phyloP scores from a whole-genome alignment of 345 rosid species.

The Erodium maritimum region DNA sequence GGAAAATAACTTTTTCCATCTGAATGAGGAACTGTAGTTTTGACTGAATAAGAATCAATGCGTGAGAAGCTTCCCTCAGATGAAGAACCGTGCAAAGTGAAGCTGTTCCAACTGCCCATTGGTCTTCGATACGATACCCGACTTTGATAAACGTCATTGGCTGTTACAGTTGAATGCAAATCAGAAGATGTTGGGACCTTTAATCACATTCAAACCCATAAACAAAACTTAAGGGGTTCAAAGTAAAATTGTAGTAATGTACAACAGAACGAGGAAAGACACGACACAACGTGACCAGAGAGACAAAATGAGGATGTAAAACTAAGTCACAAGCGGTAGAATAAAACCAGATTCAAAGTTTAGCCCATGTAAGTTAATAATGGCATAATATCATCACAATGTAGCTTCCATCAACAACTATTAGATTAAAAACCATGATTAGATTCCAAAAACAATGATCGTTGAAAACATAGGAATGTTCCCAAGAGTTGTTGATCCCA shows the following conservation, averaged over 20 bases:
- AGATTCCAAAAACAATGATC: neutral
- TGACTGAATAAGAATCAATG: conserved; percentile 6
- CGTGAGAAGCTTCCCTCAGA: conserved; percentile 4
- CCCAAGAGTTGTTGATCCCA: neutral
- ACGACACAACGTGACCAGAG: too few species aligned
- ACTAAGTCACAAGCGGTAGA: neutral
- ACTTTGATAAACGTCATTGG: conserved; percentile 6
- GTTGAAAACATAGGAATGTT: neutral
- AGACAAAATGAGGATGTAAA: too few species aligned
- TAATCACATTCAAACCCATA: too few species aligned
- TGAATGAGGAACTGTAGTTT: conserved; percentile 4
- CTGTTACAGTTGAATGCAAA: conserved; percentile 5
- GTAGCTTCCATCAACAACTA: neutral
- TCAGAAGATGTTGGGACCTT: conserved; percentile 1
- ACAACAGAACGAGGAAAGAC: too few species aligned
- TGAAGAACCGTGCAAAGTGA: conserved; percentile 10
- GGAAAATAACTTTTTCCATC: conserved; percentile 4
- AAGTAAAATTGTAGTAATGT: too few species aligned
- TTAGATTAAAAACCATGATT: neutral
- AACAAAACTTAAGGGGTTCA: too few species aligned
- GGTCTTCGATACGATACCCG: conserved; percentile 3
- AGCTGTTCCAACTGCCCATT: conserved; percentile 2
- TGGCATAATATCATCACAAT: neutral
- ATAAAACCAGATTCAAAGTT: too few species aligned
- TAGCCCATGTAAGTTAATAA: neutral